Base-by-base conservation (phyloP, 2,329 filamentous ascomycete genomes). In the Hypomyces rosellus region DNA sequence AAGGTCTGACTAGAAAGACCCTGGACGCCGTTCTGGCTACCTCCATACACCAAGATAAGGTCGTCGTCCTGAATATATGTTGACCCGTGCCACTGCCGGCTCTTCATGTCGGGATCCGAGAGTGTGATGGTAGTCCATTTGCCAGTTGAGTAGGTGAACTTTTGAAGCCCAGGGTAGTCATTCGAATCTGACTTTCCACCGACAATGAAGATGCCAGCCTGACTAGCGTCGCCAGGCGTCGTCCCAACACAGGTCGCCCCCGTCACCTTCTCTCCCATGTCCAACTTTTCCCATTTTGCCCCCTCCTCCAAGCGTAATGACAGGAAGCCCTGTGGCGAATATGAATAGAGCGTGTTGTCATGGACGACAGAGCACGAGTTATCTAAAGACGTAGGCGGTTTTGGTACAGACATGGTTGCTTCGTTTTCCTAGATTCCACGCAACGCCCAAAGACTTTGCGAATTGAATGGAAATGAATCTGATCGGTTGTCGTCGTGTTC, bases 281-380 rank as follows among this genome's bases (percentile, higher is more conserved):
- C 62, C 57, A 93, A 67, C 57, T 75, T 65, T 55, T 78, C 72
- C 92, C 92, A 96, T 69, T 81, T 69, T 45, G 82, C 86, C 46
- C 86, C 86, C 57, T 82, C 69, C 55, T 79, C 70, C 55, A 97
- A 70, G 12, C 76, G 69, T 56, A 97, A 69, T 8, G 86, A 86
- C 65, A 90, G 81, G 60, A 97, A 91, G 25, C 82, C 87, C 43
- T 80, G 70, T 8, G 82, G 70, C 5, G 89, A 88, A 67, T 89
- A 95, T 42, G 87, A 84, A 72, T 95, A 97, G 48, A 97, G 81
- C 12, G 84, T 89, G 66, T 90, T 84, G 64, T 90, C 76, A 72
- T 88, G 76, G 54, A 96, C 78, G 62, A 86, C 81, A 51, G 90
- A 89, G 70, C 92, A 97, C 62, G 88, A 84, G 68, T 85, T 82